Base-by-base conservation (phyloP, 108 stramenopile species). In the Bacterosira constricta region DNA sequence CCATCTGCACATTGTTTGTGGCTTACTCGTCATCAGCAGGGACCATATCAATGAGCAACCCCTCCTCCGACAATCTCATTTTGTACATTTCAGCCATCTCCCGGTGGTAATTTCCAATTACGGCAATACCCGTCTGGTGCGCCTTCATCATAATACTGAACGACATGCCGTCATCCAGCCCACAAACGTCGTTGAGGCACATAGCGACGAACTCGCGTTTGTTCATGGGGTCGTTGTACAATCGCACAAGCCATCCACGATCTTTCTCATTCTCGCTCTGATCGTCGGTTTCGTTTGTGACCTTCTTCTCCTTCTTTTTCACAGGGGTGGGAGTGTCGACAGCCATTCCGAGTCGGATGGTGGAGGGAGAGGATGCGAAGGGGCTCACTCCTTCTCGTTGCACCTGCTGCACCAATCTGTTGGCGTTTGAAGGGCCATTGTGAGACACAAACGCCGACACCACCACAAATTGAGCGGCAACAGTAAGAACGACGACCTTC, bases 131-230 rank as follows among this genome's bases (percentile, higher is more conserved):
- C 59, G 73, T 73, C 36, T 84, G 74, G 46, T 91, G 90, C 11
- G 90, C 90, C 36, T 81, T 50, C 90, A 91, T 91, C 90, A 91
- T 91, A 42, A 91, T 75, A 47, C 73, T 79, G 56, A 83, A 91
- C 0, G 86, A 83, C 20, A 55, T 69, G 10, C 76, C 62, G 29
- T 91, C 90, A 13, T 73, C 74, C 26, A 84, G 73, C 7, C 80
- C 75, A 51, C 83, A 82, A 30, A 91, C 79, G 20, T 83, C 73
- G 8, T 50, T 69, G 42, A 91, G 77, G 38, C 87, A 88, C 7
- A 76, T 56, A 0, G 90, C 86, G 1, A 91, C 90, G 75, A 86
- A 88, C 76, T 88, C 87, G 41, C 90, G 71, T 55, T 88, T 88
- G 81, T 91, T 91, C 73, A 84, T 83, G 12, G 90, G 85, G 47